Percentiles rank a stretch among this genome's conserved stretches.
Evolutionary conservation across 495 filamentous ascomycete genomes (phyloP).

Genomic region (Podospora anserina): DNA sequence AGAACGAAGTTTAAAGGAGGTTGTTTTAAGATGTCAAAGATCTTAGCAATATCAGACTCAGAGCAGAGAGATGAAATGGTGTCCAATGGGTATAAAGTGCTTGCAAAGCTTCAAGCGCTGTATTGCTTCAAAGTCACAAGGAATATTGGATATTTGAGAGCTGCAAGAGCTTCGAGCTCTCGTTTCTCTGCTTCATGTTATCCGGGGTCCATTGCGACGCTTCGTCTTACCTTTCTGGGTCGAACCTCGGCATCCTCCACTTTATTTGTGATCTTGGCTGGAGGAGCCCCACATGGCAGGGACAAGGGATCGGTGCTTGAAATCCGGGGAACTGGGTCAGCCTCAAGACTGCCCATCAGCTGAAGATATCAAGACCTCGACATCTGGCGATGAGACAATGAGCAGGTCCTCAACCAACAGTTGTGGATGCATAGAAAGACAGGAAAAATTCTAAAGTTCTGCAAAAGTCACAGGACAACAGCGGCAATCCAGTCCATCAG

Average conservation of each 20-base stretch:
- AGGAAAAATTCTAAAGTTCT: no score
- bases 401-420: no score
- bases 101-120: background rate
- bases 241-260: constrained; percentile 5
- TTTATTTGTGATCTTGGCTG: background rate
- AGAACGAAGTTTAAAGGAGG: background rate
- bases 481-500: no score
- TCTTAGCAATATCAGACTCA: background rate
- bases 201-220: background rate
- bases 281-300: background rate
- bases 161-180: background rate
- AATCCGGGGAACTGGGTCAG: background rate
- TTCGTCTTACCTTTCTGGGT: background rate
- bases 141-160: background rate
- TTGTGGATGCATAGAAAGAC: no score
- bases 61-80: background rate
- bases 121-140: background rate
- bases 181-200: constrained; percentile 5
- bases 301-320: background rate
- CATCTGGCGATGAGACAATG: background rate
- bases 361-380: background rate
- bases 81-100: no score
- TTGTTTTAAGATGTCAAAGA: background rate
- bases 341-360: background rate
- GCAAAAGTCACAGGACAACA: no score